phyloP scores from a whole-genome alignment of 164 flowering plant genomes.

The Dillenia suffruticosa region DNA sequence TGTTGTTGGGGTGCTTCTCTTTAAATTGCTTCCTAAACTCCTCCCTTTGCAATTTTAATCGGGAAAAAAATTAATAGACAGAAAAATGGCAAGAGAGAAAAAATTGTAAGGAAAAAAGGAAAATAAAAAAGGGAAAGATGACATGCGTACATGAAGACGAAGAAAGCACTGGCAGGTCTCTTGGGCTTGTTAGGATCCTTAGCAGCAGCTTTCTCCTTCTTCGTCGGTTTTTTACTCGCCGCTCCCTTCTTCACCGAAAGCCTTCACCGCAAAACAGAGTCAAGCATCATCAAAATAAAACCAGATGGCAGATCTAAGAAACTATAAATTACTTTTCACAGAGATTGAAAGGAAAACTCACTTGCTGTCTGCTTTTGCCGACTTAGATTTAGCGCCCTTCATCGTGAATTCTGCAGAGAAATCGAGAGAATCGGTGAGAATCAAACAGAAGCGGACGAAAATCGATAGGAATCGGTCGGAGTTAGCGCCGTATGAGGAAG shows the following conservation, averaged over 20 bases:
- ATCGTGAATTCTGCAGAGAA: conserved; percentile 14
- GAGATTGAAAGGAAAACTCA: conserved; percentile 18
- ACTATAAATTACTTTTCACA: neutral
- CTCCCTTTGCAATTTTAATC: conserved; percentile 42
- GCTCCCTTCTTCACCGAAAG: conserved; percentile 45
- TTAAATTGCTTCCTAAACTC: conserved; percentile 67
- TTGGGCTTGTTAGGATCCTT: conserved; percentile 90
- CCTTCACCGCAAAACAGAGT: conserved; percentile 20
- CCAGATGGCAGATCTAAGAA: conserved; percentile 9
- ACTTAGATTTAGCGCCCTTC: conserved; percentile 34
- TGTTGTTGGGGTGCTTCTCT: conserved; percentile 70
- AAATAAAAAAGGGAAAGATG: too few relatives aligned
- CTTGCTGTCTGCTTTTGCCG: conserved; percentile 28
- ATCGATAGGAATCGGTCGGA: neutral
- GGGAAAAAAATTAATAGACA: neutral
- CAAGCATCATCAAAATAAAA: neutral
- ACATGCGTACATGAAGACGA: conserved; percentile 48
- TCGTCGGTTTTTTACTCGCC: conserved; percentile 29
- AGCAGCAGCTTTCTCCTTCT: conserved; percentile 44
- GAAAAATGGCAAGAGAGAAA: neutral
- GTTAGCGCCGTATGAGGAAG: neutral
- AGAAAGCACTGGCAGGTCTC: conserved; percentile 68
- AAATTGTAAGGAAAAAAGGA: too few relatives aligned
- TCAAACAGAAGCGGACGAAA: neutral
- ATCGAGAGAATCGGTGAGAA: conserved; percentile 5